Conservation (phyloP, 1,284 basidiomycete genomes). For the Naganishia albida region DNA sequence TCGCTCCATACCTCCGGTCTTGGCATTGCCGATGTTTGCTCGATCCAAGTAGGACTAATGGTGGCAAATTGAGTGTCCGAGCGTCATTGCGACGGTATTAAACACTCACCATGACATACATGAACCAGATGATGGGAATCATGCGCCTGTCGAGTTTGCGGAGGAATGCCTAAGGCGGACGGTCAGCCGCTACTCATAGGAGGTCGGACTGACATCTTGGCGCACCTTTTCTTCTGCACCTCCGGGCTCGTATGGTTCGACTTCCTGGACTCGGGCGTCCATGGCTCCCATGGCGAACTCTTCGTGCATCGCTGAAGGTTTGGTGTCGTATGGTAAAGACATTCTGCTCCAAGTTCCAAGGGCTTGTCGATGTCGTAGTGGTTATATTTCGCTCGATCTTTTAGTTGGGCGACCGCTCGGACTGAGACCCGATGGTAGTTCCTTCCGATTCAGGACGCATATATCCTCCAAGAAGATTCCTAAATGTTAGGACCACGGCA, state of each 20-base stretch:
- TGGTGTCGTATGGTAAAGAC: slow-evolving; percentile 23
- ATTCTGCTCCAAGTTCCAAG: not conserved
- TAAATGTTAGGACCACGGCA: too few relatives aligned
- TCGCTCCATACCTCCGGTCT: slow-evolving; percentile 39
- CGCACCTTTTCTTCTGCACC: slow-evolving; percentile 44
- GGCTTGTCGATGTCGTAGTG: not conserved
- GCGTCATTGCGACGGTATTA: too few relatives aligned
- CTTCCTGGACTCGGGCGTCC: not conserved
- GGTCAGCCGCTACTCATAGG: not conserved
- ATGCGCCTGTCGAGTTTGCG: slow-evolving; percentile 49
- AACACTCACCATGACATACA: slow-evolving; percentile 44
- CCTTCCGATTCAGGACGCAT: not conserved
- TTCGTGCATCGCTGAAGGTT: slow-evolving; percentile 11
- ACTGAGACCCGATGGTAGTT: not conserved
- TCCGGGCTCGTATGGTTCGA: slow-evolving; percentile 45
- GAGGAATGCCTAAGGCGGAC: slow-evolving; percentile 34
- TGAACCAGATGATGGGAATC: slow-evolving; percentile 45
- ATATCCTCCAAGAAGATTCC: slow-evolving; percentile 12
- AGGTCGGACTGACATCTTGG: not conserved
- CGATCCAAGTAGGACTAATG: slow-evolving; percentile 48
- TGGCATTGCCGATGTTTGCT: slow-evolving; percentile 51
- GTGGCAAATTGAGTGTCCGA: not conserved
- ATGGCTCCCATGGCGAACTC: slow-evolving; percentile 3
- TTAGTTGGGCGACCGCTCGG: not conserved
- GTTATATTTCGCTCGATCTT: not conserved